Base-by-base conservation (phyloP, 371 early-diverging fungal genomes). In the Haplosporangium sp. region DNA sequence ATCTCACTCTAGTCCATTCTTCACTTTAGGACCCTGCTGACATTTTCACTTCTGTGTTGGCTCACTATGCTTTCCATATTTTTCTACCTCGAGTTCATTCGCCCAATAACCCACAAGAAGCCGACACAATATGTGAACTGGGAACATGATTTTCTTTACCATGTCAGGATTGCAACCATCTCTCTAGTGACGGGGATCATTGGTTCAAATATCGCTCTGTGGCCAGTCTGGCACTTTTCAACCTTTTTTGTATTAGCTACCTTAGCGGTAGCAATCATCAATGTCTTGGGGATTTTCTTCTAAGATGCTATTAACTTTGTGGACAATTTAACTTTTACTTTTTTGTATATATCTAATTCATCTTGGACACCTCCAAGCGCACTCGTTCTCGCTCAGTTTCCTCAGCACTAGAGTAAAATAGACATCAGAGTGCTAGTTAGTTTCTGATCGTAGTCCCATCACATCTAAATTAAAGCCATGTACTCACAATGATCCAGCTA, bases 151-250 rank as follows among this genome's bases (percentile, higher is more conserved):
- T 34, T 79, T 2, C 74, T 73, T 19, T 74, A 79, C 37, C 79
- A 74, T 34, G 59, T 79, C 48, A 50, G 74, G 20, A 67, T 74
- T 13, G 79, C 79, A 11, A 74, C 79, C 5, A 44, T 42, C 3
- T 71, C 67, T 9, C 50, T 79, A 11, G 53, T 79, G 34, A 4
- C 69, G 45, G 79, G 79, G 6, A 20, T 53, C 1, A 38, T 79
- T 15, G 79, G 79, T 2, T 48, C 79, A 47, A 71, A 52, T 34
- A 67, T 79, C 17, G 79, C 79, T 2, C 71, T 79, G 2, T 79
- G 79, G 79, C 74, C 79, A 0, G 79, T 79, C n/a, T 79, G 79
- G 79, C 79, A 79, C 48, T 27, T 79, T 37, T 70, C 67, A 4
- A 79, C 79, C 1, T 27, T 63, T 1, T 67, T 79, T 48, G 71